These are phyloP conservation scores for Ophiostoma sp. DNA, from an alignment of 2,329 filamentous ascomycete species.

Conservation along the genomic window DNA sequence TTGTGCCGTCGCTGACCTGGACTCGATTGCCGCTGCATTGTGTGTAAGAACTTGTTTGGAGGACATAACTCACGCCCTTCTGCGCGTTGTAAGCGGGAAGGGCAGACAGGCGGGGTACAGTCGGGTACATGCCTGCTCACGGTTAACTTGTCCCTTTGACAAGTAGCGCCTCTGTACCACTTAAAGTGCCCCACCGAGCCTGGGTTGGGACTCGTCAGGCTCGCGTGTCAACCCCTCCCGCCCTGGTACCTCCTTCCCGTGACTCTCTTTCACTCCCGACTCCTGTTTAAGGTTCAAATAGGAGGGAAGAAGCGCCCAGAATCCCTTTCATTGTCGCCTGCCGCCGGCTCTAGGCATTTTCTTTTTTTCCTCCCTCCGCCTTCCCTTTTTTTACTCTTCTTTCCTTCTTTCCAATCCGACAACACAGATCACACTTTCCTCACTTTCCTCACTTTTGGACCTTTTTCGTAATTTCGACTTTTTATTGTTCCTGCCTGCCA, in stretches of 20 bases:
- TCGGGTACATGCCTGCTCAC: background rate
- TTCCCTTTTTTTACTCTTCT: background rate
- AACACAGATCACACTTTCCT: background rate
- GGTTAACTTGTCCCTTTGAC: background rate
- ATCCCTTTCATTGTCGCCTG: conserved; percentile 16
- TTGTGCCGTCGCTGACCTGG: conserved; percentile 2
- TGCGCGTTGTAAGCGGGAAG: background rate
- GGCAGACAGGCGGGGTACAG: background rate
- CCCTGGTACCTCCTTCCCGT: background rate
- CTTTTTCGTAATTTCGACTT: background rate
- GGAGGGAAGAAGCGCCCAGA: conserved; percentile 15
- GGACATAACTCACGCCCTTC: background rate
- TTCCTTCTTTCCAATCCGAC: background rate
- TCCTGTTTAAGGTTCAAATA: background rate
- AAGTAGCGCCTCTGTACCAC: background rate
- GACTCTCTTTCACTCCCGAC: background rate
- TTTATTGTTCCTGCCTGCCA: conserved; percentile 1
- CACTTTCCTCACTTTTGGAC: background rate
- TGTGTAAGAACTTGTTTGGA: background rate
- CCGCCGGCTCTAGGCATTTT: conserved; percentile 11
- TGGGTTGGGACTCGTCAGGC: background rate
- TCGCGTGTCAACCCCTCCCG: conserved; percentile 21
- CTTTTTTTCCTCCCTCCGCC: background rate
- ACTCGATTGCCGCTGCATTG: background rate
- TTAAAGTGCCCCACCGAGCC: conserved; percentile 10